Evolutionary conservation across 192 early-diverging fungal species (phyloP), one percentile per base, ranked within the genome.

Genomic region (Anaeromyces robustus): DNA sequence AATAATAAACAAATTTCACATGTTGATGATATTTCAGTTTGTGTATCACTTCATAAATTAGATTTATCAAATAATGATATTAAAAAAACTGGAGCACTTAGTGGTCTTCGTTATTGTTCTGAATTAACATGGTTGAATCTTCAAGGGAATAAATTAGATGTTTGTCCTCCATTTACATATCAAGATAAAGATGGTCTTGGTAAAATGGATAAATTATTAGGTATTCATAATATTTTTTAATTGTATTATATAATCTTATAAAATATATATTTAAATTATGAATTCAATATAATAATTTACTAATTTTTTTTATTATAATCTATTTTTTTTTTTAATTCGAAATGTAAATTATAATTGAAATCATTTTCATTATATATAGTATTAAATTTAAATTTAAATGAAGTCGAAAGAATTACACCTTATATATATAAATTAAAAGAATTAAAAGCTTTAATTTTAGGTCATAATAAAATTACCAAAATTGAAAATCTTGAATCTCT

Each of bases 361-460:
- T 7, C 12, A 34, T 34, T 85, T 52, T 37, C 59, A 22, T 30
- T 85, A 41, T 77, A 81, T 41, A 43, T 79, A 78, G 16, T 68
- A 26, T 68, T 68, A n/a, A 68, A 68, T 68, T 68, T 68, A n/a
- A 68, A 68, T 68, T 68, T 68, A 19, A 68, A 68, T 11, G 26
- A 68, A 37, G 81, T 89, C 37, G 89, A 86, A 26, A 83, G 86
- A 32, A 90, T 96, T 22, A 89, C 90, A 16, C 82, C 83, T 28
- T 84, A 91, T 79, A 83, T 92, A 22, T 80, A 85, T 19, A 88
- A 86, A 18, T 87, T 90, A 29, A 88, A 81, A n/a, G 80, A 87
- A 30, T 86, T 96, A 29, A 94, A 93, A 78, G 95, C 95, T 5
- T 82, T 96, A 18, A 92, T 96, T 37, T 86, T 95, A 29, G 93